phyloP scores from a whole-genome alignment of 768 basidiomycete genomes.

The Boletus speciosus region DNA sequence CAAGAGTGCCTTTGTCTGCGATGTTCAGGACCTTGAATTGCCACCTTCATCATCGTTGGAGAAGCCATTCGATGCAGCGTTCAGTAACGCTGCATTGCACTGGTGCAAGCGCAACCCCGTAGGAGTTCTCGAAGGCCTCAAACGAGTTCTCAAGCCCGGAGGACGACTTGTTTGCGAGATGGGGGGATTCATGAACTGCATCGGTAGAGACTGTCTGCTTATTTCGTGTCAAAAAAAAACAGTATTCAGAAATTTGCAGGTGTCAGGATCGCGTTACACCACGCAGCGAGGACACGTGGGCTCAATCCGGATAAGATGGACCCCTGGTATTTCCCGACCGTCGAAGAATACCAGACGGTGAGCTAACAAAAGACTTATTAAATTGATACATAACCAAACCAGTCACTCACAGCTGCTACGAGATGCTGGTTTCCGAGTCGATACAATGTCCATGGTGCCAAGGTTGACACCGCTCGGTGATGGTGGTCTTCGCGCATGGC shows the following conservation, averaged over 20 bases:
- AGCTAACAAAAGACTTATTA: constrained; percentile 6
- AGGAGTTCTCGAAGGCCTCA: constrained; percentile 60
- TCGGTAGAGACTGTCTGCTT: constrained; percentile 40
- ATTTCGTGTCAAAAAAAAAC: background rate
- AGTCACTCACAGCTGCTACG: constrained; percentile 46
- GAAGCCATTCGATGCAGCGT: constrained; percentile 65
- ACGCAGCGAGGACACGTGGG: constrained; percentile 49
- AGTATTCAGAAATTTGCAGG: constrained; percentile 39
- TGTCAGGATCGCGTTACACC: constrained; percentile 54
- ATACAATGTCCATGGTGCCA: constrained; percentile 52
- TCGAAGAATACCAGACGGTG: constrained; percentile 60
- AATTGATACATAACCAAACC: constrained; percentile 1
- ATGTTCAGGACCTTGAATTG: constrained; percentile 47
- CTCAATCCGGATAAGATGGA: constrained; percentile 59
- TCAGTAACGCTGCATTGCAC: constrained; percentile 77
- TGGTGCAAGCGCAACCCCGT: constrained; percentile 79
- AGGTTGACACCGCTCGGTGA: constrained; percentile 50
- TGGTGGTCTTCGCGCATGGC: constrained; percentile 59
- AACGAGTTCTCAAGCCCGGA: constrained; percentile 59
- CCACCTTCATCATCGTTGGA: constrained; percentile 29
- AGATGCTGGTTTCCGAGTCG: constrained; percentile 53
- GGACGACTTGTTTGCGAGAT: constrained; percentile 76
- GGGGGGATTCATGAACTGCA: constrained; percentile 71
- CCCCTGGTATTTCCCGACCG: constrained; percentile 84
- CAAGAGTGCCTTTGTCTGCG: constrained; percentile 45